Percentiles rank a stretch among this genome's conserved stretches.
These are phyloP conservation scores for Phanerochaete sordida DNA, from an alignment of 768 basidiomycete species.

Conservation along the genomic window DNA sequence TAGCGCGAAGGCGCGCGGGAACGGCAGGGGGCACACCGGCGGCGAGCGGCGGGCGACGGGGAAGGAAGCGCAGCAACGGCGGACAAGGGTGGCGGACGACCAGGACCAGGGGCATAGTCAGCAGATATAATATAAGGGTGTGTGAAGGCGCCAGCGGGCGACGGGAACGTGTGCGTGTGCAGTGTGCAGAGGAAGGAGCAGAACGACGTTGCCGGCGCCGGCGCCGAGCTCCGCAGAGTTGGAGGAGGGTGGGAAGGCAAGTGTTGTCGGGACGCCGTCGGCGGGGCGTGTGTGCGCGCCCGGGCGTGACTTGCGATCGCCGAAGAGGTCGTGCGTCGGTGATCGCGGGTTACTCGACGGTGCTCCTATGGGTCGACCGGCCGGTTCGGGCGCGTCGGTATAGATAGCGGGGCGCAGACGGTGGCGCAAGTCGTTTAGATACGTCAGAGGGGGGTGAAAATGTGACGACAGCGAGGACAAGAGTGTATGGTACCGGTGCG, in stretches of 20 bases:
- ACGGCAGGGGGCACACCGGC: too few species aligned
- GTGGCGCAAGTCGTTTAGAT: not conserved
- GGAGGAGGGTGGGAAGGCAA: too few species aligned
- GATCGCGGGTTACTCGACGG: not conserved
- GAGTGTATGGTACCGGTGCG: constrained; percentile 11
- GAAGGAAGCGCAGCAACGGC: not conserved
- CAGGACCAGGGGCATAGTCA: not conserved
- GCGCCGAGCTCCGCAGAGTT: not conserved
- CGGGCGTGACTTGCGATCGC: not conserved
- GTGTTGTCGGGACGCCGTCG: not conserved
- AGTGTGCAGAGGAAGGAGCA: not conserved
- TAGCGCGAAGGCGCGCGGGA: too few species aligned
- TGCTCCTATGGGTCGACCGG: not conserved
- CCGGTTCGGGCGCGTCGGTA: not conserved
- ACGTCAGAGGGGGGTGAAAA: not conserved
- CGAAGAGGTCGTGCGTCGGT: not conserved
- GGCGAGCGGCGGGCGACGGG: not conserved
- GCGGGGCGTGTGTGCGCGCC: not conserved
- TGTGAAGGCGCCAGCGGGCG: not conserved
- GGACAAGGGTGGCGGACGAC: not conserved
- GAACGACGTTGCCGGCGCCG: not conserved
- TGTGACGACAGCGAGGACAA: constrained; percentile 2
- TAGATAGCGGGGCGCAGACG: not conserved
- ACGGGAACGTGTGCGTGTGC: not conserved
- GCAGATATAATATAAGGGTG: not conserved